phyloP scores from a whole-genome alignment of 768 basidiomycete species.

The Tulasnella sp. region DNA sequence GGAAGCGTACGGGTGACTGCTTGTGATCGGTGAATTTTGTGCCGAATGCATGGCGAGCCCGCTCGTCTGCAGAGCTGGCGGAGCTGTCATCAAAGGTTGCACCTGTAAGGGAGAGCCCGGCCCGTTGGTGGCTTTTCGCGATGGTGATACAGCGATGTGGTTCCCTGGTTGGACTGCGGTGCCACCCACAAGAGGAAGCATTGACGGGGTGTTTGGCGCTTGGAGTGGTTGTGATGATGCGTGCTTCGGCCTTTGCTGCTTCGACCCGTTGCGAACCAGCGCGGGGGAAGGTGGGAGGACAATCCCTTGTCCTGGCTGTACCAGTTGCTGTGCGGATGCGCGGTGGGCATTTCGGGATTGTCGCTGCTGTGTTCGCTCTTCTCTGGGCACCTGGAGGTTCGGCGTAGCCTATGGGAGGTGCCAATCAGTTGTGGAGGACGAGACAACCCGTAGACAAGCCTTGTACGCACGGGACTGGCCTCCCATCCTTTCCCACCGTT shows the following conservation, averaged over 20 bases:
- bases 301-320: slow-evolving; percentile 8
- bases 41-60: neutral
- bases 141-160: neutral
- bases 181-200: slow-evolving; percentile 1
- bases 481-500: slow-evolving; percentile 97
- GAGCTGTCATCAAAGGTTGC: neutral
- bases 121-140: neutral
- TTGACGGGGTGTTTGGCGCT: neutral
- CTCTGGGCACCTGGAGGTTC: slow-evolving; percentile 19
- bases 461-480: slow-evolving; percentile 24
- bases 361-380: slow-evolving; percentile 19
- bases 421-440: neutral
- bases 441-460: neutral
- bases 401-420: slow-evolving; percentile 13
- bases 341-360: slow-evolving; percentile 6
- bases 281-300: slow-evolving; percentile 21
- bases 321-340: neutral
- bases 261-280: slow-evolving; percentile 21
- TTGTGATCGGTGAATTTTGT: neutral
- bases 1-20: slow-evolving; percentile 9
- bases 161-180: slow-evolving; percentile 1
- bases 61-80: neutral
- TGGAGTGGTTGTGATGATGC: neutral
- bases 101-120: neutral
- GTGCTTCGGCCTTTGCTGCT: slow-evolving; percentile 19